These are phyloP conservation scores for Fusarium lateritium DNA, from an alignment of 2,329 filamentous ascomycete species.

Conservation along the genomic window DNA sequence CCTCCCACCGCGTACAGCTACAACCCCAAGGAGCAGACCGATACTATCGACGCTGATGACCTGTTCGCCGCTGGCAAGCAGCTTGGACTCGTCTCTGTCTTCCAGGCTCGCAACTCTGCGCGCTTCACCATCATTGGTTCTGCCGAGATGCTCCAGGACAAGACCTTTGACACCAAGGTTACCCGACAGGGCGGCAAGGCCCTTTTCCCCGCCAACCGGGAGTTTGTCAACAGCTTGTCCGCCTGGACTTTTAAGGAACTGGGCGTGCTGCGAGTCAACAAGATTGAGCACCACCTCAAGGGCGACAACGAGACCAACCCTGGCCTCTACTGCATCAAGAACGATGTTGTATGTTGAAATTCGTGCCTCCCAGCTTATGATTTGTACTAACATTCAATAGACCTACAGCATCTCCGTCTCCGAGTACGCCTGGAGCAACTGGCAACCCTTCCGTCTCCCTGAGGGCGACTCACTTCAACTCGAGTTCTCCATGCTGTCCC, in stretches of 20 bases:
- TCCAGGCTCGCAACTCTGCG: constrained; percentile 95
- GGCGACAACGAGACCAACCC: constrained; percentile 79
- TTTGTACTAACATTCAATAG: constrained; percentile 61
- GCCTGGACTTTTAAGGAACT: constrained; percentile 97
- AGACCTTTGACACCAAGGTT: constrained; percentile 89
- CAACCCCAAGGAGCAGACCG: constrained; percentile 88
- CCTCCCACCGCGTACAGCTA: constrained; percentile 92
- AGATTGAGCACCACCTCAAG: constrained; percentile 80
- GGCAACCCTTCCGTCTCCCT: constrained; percentile 80
- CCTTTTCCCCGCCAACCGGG: constrained; percentile 81
- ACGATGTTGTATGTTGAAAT: constrained; percentile 82
- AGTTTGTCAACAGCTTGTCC: constrained; percentile 87
- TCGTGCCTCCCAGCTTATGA: background rate
- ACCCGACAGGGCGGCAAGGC: constrained; percentile 69
- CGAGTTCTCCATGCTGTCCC: constrained; percentile 98
- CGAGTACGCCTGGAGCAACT: constrained; percentile 83
- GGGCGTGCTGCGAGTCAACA: constrained; percentile 88
- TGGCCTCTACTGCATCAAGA: constrained; percentile 94
- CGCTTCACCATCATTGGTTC: constrained; percentile 89
- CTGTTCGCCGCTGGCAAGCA: constrained; percentile 88
- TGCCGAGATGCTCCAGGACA: constrained; percentile 87
- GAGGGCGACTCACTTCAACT: constrained; percentile 85
- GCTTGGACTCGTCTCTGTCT: constrained; percentile 84
- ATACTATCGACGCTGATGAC: constrained; percentile 77
- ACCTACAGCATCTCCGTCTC: constrained; percentile 90